Evolutionary conservation across 164 flowering plant genomes (phyloP), one percentile per base, ranked within the genome.

Genomic region (Vitis rotundifolia): DNA sequence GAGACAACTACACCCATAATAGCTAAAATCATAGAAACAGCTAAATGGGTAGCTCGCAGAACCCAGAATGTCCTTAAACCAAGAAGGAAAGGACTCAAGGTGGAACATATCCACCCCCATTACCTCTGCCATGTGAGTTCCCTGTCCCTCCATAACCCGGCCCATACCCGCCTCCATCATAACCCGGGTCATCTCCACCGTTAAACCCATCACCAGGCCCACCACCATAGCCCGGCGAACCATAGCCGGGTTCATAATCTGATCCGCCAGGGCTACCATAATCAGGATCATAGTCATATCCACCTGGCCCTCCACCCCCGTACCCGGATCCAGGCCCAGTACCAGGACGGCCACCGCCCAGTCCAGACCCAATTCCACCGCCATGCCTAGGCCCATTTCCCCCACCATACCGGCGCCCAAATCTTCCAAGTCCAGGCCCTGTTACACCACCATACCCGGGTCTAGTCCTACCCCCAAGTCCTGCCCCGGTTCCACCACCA

Each of bases 171-270:
- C 44, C 44, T 37, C 44, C 44, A 37, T 37, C 44, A 2, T 37
- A 37, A 37, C 65, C 65, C 1, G 28, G 22, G 11, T 47, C 65
- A 47, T 15, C 19, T n/a, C 26, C 65, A 31, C 65, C 65, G 14
- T 61, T n/a, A 16, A 11, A 60, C 14, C 65, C 65, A 48, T 63
- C 19, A 47, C 65, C 52, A 47, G 65, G 65, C 0, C 64, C 49
- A 8, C 64, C 49, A 8, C 26, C n/a, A 63, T 63, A 63, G 16
- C 65, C 65, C 15, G 65, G 65, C 15, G 44, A 37, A 3, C 62
- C 62, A 26, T 22, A 22, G 26, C 26, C 26, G 26, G 14, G 12
- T 26, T 51, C 65, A 63, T 44, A 63, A 14, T 47, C 65, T 1
- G 52, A 47, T 9, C 65, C 65, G 13, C 52, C 52, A 47, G 9